Evolutionary conservation across 2,329 filamentous ascomycete species (phyloP), one percentile per base, ranked within the genome.

Genomic region (Fusarium armeniacum): DNA sequence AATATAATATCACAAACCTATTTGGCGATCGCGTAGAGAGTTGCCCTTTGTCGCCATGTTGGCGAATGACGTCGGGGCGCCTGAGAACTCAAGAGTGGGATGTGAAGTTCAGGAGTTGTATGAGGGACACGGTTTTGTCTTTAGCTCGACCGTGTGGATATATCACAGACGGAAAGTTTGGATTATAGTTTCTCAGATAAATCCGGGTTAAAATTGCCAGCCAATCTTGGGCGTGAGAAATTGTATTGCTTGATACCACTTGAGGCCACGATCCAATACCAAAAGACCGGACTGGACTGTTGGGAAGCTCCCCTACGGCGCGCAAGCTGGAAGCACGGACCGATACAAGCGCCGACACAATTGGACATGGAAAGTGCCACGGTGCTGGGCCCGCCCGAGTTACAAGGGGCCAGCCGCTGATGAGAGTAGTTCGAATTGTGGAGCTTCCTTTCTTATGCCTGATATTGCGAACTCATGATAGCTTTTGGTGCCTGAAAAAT

Each of bases 11-110:
- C 12, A 57, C 63, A 28, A 77, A 84, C 83, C 78, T 76, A 85
- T 84, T 74, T 86, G 84, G 76, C 83, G 83, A 78, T 86, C 84
- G 75, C 84, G 81, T 73, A 86, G 74, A 43, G 83, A 83, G 67
- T 78, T 81, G 55, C 79, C 82, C 62, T 81, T 83, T 69, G 82
- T 77, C 69, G 83, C 80, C 84, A 86, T 86, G 71, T 51, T 78
- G 67, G 67, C 58, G 65, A 55, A 69, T 73, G 73, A 75, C 72
- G 73, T 73, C 60, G 69, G 45, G 36, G 38, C 33, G 43, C 51
- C 32, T 53, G 38, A 62, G 43, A 67, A 49, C 51, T 69, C 44
- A 50, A 69, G 45, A 49, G 55, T 72, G 73, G 72, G 71, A 75
- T 73, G 70, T 58, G 60, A 51, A 59, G 64, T 60, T 69, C 56